A percentile compares a stretch with the other conserved stretches of the same genome.
Evolutionary conservation across 441 rosid genomes (phyloP).

Genomic region (Hypseocharis bilobata): DNA sequence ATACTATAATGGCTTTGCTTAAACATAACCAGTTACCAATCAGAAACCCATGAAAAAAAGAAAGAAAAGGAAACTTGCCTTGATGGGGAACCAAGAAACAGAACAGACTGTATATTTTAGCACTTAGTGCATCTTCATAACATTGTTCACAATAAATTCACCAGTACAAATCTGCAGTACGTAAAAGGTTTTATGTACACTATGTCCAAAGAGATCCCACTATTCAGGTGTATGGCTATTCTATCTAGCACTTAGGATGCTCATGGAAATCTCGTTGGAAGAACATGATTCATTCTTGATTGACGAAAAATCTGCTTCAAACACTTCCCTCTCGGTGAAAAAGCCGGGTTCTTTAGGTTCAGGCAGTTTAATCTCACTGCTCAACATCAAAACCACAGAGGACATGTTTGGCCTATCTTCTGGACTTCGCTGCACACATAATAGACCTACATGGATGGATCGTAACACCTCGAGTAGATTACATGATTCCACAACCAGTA

Average conservation of each 20-base stretch:
- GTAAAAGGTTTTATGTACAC: too few species aligned
- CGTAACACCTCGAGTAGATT: background rate
- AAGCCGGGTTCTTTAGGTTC: conserved; percentile 8
- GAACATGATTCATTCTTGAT: background rate
- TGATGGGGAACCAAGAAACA: too few species aligned
- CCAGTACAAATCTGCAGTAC: too few species aligned
- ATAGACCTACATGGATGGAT: background rate
- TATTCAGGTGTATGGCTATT: too few species aligned
- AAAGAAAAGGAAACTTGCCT: too few species aligned
- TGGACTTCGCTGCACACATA: background rate
- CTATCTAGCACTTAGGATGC: background rate
- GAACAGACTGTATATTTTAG: too few species aligned
- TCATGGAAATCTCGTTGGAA: background rate
- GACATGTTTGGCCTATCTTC: conserved; percentile 9
- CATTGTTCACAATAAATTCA: too few species aligned
- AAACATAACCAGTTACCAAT: too few species aligned
- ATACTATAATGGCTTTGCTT: too few species aligned
- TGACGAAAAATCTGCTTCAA: background rate
- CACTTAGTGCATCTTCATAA: too few species aligned
- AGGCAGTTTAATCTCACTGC: conserved; percentile 16
- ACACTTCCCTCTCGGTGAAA: background rate
- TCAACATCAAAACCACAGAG: conserved; percentile 10
- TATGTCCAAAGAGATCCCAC: too few species aligned
- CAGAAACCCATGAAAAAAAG: too few species aligned
- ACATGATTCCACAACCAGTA: background rate